phyloP scores from a whole-genome alignment of 2,329 filamentous ascomycete species.

The Penicillium sp. region DNA sequence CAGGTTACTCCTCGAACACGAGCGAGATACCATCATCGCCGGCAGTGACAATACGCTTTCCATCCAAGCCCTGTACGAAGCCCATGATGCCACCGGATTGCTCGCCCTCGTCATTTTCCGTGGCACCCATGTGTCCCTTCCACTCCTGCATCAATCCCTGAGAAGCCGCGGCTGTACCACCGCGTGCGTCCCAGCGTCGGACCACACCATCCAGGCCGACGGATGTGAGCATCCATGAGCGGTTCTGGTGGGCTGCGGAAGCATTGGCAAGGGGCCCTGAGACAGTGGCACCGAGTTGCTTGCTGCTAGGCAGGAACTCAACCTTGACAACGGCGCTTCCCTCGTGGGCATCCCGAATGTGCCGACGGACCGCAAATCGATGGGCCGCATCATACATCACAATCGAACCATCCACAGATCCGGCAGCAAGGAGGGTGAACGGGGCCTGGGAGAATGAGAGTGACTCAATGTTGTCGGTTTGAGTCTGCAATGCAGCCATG shows the following conservation, averaged over 20 bases:
- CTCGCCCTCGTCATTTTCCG: slow-evolving; percentile 60
- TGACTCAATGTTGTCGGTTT: slow-evolving; percentile 76
- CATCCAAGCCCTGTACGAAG: slow-evolving; percentile 78
- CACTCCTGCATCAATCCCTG: slow-evolving; percentile 79
- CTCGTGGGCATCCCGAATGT: slow-evolving; percentile 79
- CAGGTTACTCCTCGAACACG: slow-evolving; percentile 43
- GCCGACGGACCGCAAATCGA: slow-evolving; percentile 79
- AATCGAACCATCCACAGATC: slow-evolving; percentile 67
- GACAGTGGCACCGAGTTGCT: slow-evolving; percentile 29
- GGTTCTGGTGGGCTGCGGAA: slow-evolving; percentile 33
- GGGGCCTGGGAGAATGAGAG: slow-evolving; percentile 62
- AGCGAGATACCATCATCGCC: slow-evolving; percentile 70
- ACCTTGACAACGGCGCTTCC: slow-evolving; percentile 90
- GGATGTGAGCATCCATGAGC: slow-evolving; percentile 73
- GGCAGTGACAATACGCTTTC: slow-evolving; percentile 76
- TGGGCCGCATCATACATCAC: slow-evolving; percentile 83
- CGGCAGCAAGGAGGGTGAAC: slow-evolving; percentile 59
- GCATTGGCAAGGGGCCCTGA: slow-evolving; percentile 26
- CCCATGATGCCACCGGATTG: slow-evolving; percentile 81
- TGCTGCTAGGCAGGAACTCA: slow-evolving; percentile 67
- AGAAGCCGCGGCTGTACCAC: slow-evolving; percentile 63
- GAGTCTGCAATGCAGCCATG: slow-evolving; percentile 77
- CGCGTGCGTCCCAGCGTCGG: slow-evolving; percentile 77
- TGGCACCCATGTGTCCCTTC: slow-evolving; percentile 67
- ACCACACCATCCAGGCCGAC: slow-evolving; percentile 92